These are phyloP conservation scores for Cryptococcus maquisensis DNA, from an alignment of 1,284 basidiomycete genomes.

Conservation along the genomic window DNA sequence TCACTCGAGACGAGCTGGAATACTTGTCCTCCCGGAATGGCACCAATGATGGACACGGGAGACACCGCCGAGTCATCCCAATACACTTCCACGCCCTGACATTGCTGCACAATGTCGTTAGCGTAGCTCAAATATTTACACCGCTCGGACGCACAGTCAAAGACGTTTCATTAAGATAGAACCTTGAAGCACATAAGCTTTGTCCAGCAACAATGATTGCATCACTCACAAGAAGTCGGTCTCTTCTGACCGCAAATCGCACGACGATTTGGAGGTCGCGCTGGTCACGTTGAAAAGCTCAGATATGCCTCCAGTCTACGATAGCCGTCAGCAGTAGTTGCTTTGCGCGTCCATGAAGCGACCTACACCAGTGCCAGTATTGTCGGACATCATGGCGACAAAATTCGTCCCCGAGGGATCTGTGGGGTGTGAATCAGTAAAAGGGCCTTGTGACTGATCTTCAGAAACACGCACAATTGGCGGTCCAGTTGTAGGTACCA, in stretches of 20 bases:
- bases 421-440: constrained; percentile 8
- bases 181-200: constrained; percentile 15
- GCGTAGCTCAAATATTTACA: not conserved
- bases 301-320: constrained; percentile 40
- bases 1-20: constrained; percentile 25
- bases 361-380: constrained; percentile 32
- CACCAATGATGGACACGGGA: constrained; percentile 36
- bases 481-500: constrained; percentile 26
- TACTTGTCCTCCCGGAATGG: constrained; percentile 39
- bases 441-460: not conserved
- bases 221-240: constrained; percentile 30
- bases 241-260: constrained; percentile 18
- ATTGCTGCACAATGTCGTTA: constrained; percentile 23
- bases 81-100: constrained; percentile 28
- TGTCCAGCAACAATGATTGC: not conserved
- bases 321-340: not conserved
- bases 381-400: constrained; percentile 42
- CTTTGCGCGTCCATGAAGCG: not conserved
- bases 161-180: constrained; percentile 34
- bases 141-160: constrained; percentile 21
- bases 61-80: constrained; percentile 26
- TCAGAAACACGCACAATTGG: constrained; percentile 29
- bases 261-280: constrained; percentile 8
- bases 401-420: constrained; percentile 30
- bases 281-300: constrained; percentile 24